Evolutionary conservation across 495 filamentous ascomycete species (phyloP).

Genomic region (Collariella sp.): DNA sequence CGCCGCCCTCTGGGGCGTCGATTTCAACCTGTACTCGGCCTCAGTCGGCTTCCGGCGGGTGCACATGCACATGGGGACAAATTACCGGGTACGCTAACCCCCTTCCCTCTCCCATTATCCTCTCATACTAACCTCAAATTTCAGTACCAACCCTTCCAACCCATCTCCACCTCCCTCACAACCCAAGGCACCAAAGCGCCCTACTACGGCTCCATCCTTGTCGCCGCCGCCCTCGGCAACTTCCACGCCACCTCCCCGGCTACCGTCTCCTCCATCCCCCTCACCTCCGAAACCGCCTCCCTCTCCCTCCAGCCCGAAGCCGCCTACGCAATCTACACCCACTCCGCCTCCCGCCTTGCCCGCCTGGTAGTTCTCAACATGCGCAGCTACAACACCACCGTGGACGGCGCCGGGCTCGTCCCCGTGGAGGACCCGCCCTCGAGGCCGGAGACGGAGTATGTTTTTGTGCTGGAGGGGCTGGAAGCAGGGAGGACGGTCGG

Average conservation of each 20-base stretch:
- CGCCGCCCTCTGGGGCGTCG: slow-evolving; percentile 59
- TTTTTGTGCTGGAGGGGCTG: slow-evolving; percentile 26
- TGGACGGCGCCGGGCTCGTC: slow-evolving; percentile 30
- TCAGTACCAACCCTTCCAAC: slow-evolving; percentile 45
- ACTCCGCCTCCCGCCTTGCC: slow-evolving; percentile 27
- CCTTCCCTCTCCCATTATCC: not conserved
- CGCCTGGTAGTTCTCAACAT: slow-evolving; percentile 53
- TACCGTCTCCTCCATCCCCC: slow-evolving; percentile 37
- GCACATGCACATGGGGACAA: slow-evolving; percentile 59
- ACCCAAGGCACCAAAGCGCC: slow-evolving; percentile 54
- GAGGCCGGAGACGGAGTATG: slow-evolving; percentile 32
- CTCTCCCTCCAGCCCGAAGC: slow-evolving; percentile 33
- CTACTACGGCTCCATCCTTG: slow-evolving; percentile 58
- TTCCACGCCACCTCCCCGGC: slow-evolving; percentile 17
- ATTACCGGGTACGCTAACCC: slow-evolving; percentile 41
- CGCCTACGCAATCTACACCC: slow-evolving; percentile 53
- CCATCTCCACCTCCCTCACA: slow-evolving; percentile 44
- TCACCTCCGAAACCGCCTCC: slow-evolving; percentile 23
- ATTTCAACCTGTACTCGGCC: slow-evolving; percentile 56
- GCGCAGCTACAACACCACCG: slow-evolving; percentile 50
- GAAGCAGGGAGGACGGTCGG: slow-evolving; percentile 8
- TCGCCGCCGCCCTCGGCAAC: slow-evolving; percentile 48
- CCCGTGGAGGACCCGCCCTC: slow-evolving; percentile 22
- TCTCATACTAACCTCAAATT: not conserved
- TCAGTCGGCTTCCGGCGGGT: slow-evolving; percentile 48